These are phyloP conservation scores for Chlamydomonas asymmetrica DNA, from an alignment of 139 green algal species.

Conservation along the genomic window DNA sequence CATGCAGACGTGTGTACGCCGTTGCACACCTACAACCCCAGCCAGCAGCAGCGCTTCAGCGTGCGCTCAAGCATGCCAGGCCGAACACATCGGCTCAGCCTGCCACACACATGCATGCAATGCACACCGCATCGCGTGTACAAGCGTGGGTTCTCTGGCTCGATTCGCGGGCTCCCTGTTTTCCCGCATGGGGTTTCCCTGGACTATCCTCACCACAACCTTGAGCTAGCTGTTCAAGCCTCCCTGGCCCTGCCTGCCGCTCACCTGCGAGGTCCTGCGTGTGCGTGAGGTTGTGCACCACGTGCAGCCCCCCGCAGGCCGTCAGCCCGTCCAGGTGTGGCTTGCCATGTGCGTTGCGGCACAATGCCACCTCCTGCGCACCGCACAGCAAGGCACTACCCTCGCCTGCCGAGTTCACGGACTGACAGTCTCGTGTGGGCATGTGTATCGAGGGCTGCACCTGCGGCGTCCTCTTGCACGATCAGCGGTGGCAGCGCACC, in stretches of 20 bases:
- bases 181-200: neutral
- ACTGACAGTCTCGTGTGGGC: too few species aligned
- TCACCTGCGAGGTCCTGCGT: constrained; percentile 25
- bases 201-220: too few species aligned
- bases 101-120: neutral
- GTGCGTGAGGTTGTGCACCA: constrained; percentile 35
- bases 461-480: too few species aligned
- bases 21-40: neutral
- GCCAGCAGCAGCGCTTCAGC: neutral
- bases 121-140: too few species aligned
- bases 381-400: too few species aligned
- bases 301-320: constrained; percentile 1
- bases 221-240: too few species aligned
- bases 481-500: too few species aligned
- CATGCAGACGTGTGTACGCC: too few species aligned
- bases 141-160: neutral
- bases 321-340: constrained; percentile 1
- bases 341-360: constrained; percentile 10
- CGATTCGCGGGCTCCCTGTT: neutral
- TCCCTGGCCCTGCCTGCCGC: neutral
- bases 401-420: too few species aligned
- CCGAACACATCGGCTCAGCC: neutral
- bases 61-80: neutral
- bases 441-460: too few species aligned
- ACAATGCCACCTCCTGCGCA: constrained; percentile 7